phyloP scores from a whole-genome alignment of 129 eudicot species.

The Logfia minima region DNA sequence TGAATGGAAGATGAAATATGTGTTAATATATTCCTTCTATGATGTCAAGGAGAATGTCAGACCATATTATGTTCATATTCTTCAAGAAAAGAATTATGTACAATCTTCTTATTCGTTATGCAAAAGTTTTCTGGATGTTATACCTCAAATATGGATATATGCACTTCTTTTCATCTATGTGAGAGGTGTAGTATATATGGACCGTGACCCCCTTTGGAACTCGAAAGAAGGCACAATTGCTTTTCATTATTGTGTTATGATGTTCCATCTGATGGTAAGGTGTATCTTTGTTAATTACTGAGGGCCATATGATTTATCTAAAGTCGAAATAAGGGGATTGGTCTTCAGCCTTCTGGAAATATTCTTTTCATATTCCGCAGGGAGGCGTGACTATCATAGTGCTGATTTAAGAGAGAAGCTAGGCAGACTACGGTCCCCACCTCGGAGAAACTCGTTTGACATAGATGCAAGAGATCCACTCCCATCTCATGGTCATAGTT shows the following conservation, averaged over 20 bases:
- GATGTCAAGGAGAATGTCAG: constrained; percentile 45
- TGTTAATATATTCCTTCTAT: constrained; percentile 27
- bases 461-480: constrained; percentile 50
- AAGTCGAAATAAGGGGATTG: not conserved
- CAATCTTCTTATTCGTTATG: constrained; percentile 38
- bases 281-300: constrained; percentile 37
- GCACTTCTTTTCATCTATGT: constrained; percentile 36
- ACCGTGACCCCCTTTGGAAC: constrained; percentile 54
- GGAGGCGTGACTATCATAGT: constrained; percentile 61
- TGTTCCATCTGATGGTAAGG: constrained; percentile 70
- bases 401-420: constrained; percentile 74
- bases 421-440: constrained; percentile 67
- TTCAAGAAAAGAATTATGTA: constrained; percentile 55
- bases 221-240: constrained; percentile 53
- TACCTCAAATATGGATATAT: constrained; percentile 51
- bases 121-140: constrained; percentile 43
- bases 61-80: constrained; percentile 30
- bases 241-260: constrained; percentile 55
- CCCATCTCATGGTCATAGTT: constrained; percentile 53
- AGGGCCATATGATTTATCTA: constrained; percentile 29
- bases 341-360: constrained; percentile 26
- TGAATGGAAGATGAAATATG: constrained; percentile 38
- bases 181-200: constrained; percentile 54
- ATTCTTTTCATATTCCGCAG: constrained; percentile 39
- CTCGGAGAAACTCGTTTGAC: constrained; percentile 55